Evolutionary conservation across 352 stramenopile species (phyloP), one percentile per base, ranked within the genome.

Genomic region (Phytophthora hybrid): DNA sequence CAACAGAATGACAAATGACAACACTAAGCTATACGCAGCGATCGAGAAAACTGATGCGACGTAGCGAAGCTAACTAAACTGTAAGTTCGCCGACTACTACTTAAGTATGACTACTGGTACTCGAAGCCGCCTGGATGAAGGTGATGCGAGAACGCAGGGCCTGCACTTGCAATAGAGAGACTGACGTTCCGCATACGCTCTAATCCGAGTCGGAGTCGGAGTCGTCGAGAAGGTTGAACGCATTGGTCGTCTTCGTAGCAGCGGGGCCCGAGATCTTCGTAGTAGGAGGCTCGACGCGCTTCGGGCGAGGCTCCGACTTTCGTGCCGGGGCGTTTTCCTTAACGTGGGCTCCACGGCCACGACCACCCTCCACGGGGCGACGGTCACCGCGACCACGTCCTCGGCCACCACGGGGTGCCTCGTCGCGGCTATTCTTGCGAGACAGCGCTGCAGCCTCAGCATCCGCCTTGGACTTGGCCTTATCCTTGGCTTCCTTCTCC

Each of bases 131-230:
- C 61, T 78, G 67, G 61, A 65, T 41, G 60, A 46, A 59, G 32
- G 39, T 55, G 49, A 56, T 58, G 59, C 21, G 19, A 72, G 63
- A 63, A 59, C 60, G 57, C 61, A 69, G 47, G 29, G 8, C 21
- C 47, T 60, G 46, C 41, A 58, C 52, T 54, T 66, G 58, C 62
- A 71, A 61, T 60, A 61, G 63, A 46, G 39, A 64, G 59, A 63
- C 67, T 62, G 58, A 51, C 58, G 46, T 63, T 56, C 49, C 44
- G 11, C 66, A 66, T 14, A 51, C 6, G 55, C 71, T 73, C 76
- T 82, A 82, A 58, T 82, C 71, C 61, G 75, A 95, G 74, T 94
- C 87, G 70, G 88, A 95, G 61, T 95, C 88, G 67, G 83, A 92
- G 59, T 91, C 84, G 52, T 80, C 77, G 57, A 92, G 69, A 23